phyloP scores from a whole-genome alignment of 2,329 filamentous ascomycete genomes.

The Talaromyces funiculosus region DNA sequence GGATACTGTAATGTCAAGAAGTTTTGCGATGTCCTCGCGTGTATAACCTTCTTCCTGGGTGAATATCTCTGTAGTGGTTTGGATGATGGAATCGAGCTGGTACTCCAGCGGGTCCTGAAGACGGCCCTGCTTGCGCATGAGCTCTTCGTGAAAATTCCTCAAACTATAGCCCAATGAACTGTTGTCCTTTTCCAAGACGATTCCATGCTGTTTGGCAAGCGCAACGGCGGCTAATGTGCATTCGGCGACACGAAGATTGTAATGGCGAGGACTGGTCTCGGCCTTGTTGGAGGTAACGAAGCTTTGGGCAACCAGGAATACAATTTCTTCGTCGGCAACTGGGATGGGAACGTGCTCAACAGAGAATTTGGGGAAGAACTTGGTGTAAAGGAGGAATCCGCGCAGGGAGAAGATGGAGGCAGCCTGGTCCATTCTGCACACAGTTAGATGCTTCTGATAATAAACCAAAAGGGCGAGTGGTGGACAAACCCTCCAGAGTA shows the following conservation, averaged over 20 bases:
- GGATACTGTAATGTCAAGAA: slow-evolving; percentile 62
- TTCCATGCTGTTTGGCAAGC: slow-evolving; percentile 53
- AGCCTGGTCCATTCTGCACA: slow-evolving; percentile 82
- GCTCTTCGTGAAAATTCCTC: slow-evolving; percentile 78
- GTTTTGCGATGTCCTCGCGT: slow-evolving; percentile 70
- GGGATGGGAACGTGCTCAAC: slow-evolving; percentile 78
- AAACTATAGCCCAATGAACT: slow-evolving; percentile 78
- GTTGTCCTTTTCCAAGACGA: slow-evolving; percentile 68
- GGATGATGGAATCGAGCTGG: slow-evolving; percentile 69
- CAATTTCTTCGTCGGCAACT: slow-evolving; percentile 71
- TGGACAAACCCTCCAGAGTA: slow-evolving; percentile 78
- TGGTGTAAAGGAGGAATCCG: slow-evolving; percentile 82
- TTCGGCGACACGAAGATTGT: slow-evolving; percentile 95
- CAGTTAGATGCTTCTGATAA: neutral
- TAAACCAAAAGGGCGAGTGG: neutral
- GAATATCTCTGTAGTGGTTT: slow-evolving; percentile 65
- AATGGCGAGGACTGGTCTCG: slow-evolving; percentile 85
- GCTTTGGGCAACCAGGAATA: slow-evolving; percentile 89
- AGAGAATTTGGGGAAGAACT: slow-evolving; percentile 73
- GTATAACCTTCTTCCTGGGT: slow-evolving; percentile 79
- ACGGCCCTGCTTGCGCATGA: slow-evolving; percentile 55
- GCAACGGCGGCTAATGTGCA: slow-evolving; percentile 78
- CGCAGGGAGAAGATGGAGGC: slow-evolving; percentile 89
- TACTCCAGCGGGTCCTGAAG: slow-evolving; percentile 50
- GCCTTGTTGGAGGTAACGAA: slow-evolving; percentile 94